These are phyloP conservation scores for Centella asiatica DNA, from an alignment of 129 eudicot genomes.

Conservation along the genomic window DNA sequence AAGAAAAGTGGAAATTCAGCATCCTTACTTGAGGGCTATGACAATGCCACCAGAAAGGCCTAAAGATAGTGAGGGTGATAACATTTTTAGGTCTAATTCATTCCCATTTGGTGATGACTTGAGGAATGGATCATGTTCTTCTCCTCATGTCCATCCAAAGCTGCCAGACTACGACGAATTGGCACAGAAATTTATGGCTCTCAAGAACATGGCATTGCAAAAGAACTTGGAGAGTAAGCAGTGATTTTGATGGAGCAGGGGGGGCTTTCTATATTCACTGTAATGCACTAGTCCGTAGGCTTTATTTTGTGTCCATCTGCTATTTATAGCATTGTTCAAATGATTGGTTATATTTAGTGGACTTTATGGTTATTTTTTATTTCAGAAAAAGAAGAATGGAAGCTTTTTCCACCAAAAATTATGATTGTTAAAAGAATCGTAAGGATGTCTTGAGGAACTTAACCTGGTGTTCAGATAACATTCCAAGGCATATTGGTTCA, in stretches of 20 bases:
- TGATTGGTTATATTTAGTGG: not conserved
- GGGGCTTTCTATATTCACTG: too few relatives aligned
- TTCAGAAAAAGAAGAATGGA: not conserved
- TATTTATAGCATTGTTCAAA: not conserved
- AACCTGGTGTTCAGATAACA: not conserved
- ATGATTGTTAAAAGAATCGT: not conserved
- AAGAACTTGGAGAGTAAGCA: conserved; percentile 9
- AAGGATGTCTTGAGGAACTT: not conserved
- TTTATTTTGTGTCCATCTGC: not conserved
- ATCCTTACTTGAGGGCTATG: conserved; percentile 33
- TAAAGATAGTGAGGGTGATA: conserved; percentile 12
- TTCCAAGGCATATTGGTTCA: too few relatives aligned
- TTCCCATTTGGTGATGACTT: conserved; percentile 19
- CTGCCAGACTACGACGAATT: conserved; percentile 78
- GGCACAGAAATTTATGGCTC: conserved; percentile 49
- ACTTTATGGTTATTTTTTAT: not conserved
- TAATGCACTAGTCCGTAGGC: not conserved
- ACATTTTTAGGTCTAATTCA: conserved; percentile 27
- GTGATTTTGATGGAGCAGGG: not conserved
- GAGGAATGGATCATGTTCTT: conserved; percentile 14
- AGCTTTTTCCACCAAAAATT: not conserved
- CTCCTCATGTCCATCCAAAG: conserved; percentile 75
- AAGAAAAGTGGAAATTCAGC: conserved; percentile 1
- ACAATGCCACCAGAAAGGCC: conserved; percentile 41
- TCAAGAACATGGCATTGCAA: conserved; percentile 39